Conservation (phyloP, 225 moss, liverwort and hornwort species). For the Takakia lepidozioides region DNA sequence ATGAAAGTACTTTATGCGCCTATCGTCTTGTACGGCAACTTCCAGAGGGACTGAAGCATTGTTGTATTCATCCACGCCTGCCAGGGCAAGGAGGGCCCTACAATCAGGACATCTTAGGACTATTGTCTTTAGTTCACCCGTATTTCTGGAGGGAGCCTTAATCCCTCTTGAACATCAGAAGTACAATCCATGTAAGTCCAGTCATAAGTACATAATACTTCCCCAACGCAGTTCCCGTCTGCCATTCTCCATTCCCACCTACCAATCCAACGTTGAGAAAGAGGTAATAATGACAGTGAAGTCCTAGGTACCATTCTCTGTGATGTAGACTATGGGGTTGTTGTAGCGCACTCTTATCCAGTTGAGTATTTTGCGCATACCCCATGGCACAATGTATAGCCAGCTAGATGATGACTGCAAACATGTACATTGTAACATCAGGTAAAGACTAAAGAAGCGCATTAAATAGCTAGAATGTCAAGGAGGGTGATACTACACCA, state of each 20-base stretch:
- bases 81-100: neutral
- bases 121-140: too few relatives aligned
- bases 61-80: slow-evolving; percentile 87
- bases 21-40: slow-evolving; percentile 29
- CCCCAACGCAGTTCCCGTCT: too few relatives aligned
- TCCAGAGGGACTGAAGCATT: slow-evolving; percentile 19
- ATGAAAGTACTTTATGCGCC: slow-evolving; percentile 50
- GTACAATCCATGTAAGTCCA: too few relatives aligned
- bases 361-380: slow-evolving; percentile 33
- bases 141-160: too few relatives aligned
- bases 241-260: too few relatives aligned
- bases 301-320: slow-evolving; percentile 59
- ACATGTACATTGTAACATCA: too few relatives aligned
- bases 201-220: too few relatives aligned
- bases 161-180: too few relatives aligned
- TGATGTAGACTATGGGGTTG: slow-evolving; percentile 23
- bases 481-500: too few relatives aligned
- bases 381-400: slow-evolving; percentile 54
- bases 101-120: neutral
- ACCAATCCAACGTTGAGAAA: too few relatives aligned
- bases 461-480: too few relatives aligned
- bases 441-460: too few relatives aligned
- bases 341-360: slow-evolving; percentile 23
- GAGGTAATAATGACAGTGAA: neutral
- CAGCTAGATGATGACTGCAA: slow-evolving; percentile 48